Evolutionary conservation across 768 basidiomycete species (phyloP), one percentile per base, ranked within the genome.

Genomic region (Boletus subparvulus): DNA sequence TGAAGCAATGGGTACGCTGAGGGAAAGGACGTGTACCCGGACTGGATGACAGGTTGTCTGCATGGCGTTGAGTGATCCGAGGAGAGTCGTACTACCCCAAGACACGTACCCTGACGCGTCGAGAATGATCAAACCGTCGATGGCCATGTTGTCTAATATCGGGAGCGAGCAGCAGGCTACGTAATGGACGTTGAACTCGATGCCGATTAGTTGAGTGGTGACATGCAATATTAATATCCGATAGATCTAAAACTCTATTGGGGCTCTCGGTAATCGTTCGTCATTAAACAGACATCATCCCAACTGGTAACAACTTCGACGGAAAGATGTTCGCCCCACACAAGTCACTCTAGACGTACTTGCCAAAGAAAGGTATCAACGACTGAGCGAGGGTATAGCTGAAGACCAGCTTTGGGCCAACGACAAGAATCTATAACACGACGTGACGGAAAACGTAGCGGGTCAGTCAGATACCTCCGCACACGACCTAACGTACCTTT

Each of bases 331-430:
- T 30, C 50, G 21, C 32, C 26, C 24, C 24, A 47, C 16, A 30
- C 26, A 14, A 11, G 8, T 28, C 47, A 48, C 50, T 66, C 67
- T 69, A 92, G 59, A 92, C 90, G 72, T 91, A 95, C 72, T 92
- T 84, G 42, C 87, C 83, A 75, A 95, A 97, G 65, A 88, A 77
- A 45, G 95, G 95, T 78, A 98, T 98, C 73, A 98, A 79, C 17
- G 89, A 90, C 74, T 98, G 96, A 12, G 96, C 96, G 4, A 98
- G 83, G 47, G 96, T 98, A 78, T 96, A 98, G 65, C 92, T 94
- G 83, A 98, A 98, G 65, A 98, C 93, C 36, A 98, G 85, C 77
- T 98, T 98, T 39, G 96, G 96, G 50, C 94, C 95, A 37, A 98
- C 94, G 59, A 98, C 94, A 45, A 98, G 80, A 64, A 96, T 90